phyloP scores from a whole-genome alignment of 2,329 filamentous ascomycete genomes.

The Cordyceps tenuipes region DNA sequence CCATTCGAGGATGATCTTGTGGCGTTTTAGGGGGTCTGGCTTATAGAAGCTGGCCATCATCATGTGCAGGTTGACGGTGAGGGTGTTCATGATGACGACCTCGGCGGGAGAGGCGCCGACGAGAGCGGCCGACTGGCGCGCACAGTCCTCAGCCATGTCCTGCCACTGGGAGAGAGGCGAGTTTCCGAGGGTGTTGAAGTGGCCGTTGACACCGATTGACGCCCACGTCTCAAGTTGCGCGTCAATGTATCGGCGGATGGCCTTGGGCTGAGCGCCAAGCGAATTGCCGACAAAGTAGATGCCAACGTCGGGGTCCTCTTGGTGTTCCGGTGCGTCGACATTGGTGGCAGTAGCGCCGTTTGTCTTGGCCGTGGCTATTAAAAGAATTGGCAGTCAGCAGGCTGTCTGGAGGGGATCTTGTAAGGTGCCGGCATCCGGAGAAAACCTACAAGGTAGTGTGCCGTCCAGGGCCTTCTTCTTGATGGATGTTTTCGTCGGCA shows the following conservation, averaged over 20 bases:
- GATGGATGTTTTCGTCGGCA: constrained; percentile 66
- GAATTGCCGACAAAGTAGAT: constrained; percentile 90
- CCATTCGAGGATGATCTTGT: constrained; percentile 83
- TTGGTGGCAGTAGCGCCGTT: constrained; percentile 18
- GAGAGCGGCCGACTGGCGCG: constrained; percentile 60
- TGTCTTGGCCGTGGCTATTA: background rate
- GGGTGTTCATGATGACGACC: constrained; percentile 79
- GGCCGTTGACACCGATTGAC: constrained; percentile 73
- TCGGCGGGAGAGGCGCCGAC: constrained; percentile 67
- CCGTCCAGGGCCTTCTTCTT: constrained; percentile 52
- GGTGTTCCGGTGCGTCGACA: constrained; percentile 7
- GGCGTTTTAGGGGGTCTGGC: constrained; percentile 47
- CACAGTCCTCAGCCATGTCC: constrained; percentile 67
- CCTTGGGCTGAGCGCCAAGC: constrained; percentile 71
- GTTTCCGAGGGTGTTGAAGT: constrained; percentile 63
- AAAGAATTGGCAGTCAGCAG: background rate
- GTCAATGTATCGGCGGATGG: constrained; percentile 55
- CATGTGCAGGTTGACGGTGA: constrained; percentile 75
- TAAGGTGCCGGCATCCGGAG: background rate
- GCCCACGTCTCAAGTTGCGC: constrained; percentile 78
- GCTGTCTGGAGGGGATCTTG: background rate
- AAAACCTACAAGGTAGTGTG: constrained; percentile 28
- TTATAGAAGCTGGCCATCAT: constrained; percentile 79
- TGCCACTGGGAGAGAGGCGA: constrained; percentile 66
- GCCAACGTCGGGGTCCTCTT: constrained; percentile 27